Evolutionary conservation across 495 filamentous ascomycete genomes (phyloP).

Genomic region (Lasiosphaeria ovina): DNA sequence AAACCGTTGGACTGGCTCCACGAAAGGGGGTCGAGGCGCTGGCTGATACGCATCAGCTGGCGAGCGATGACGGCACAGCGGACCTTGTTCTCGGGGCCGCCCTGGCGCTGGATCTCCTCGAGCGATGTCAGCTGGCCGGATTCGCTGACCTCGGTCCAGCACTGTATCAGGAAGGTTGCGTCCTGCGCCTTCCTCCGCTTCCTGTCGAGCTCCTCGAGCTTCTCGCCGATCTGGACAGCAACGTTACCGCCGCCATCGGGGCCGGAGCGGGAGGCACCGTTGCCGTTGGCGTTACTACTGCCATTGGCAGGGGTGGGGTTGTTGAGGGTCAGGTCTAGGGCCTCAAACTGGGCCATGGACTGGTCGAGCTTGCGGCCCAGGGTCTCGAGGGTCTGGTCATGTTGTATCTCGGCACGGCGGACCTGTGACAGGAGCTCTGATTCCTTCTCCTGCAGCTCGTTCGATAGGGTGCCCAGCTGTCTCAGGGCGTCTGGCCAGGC

Average conservation of each 20-base stretch:
- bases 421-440: constrained; percentile 88
- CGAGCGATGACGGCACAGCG: constrained; percentile 86
- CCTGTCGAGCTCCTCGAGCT: constrained; percentile 88
- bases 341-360: constrained; percentile 85
- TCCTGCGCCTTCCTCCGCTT: constrained; percentile 87
- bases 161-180: constrained; percentile 90
- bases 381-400: constrained; percentile 81
- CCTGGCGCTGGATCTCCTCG: constrained; percentile 75
- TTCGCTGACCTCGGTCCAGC: constrained; percentile 91
- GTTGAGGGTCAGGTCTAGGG: constrained; percentile 77
- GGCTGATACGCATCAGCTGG: constrained; percentile 83
- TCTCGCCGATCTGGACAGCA: constrained; percentile 92
- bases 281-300: constrained; percentile 16
- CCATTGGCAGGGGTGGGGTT: constrained; percentile 32
- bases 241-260: constrained; percentile 70
- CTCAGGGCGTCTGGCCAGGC: constrained; percentile 58
- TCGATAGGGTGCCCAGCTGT: constrained; percentile 75
- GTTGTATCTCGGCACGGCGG: constrained; percentile 85
- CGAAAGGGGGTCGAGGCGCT: constrained; percentile 71
- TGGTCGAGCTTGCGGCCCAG: constrained; percentile 85
- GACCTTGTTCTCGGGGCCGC: constrained; percentile 81
- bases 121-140: constrained; percentile 74
- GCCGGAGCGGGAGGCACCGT: constrained; percentile 44
- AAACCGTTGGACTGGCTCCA: constrained; percentile 61
- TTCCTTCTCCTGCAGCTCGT: constrained; percentile 80